Conservation (phyloP, 2,329 filamentous ascomycete species). For the Fusarium sp. region DNA sequence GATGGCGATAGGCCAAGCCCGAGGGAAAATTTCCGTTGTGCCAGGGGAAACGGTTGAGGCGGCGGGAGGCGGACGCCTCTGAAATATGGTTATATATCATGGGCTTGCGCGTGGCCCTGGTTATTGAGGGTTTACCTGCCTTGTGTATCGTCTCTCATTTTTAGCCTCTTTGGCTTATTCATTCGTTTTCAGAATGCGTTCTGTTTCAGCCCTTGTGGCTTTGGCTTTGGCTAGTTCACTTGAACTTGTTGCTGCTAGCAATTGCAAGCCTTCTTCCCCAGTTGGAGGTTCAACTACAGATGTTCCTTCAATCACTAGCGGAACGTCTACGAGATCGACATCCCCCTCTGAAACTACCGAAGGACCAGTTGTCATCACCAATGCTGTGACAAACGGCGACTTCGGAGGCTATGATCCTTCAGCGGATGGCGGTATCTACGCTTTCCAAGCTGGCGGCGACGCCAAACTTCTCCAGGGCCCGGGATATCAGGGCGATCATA, state of each 20-base stretch:
- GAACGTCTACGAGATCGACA: slow-evolving; percentile 6
- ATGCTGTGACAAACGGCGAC: slow-evolving; percentile 38
- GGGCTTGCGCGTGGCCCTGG: not conserved
- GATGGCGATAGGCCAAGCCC: not conserved
- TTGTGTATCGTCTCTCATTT: slow-evolving; percentile 5
- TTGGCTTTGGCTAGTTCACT: slow-evolving; percentile 13
- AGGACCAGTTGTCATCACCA: slow-evolving; percentile 17
- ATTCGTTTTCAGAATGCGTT: slow-evolving; percentile 36
- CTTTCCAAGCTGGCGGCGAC: slow-evolving; percentile 24
- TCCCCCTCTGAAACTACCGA: slow-evolving; percentile 21
- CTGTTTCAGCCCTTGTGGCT: slow-evolving; percentile 18
- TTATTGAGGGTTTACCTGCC: not conserved
- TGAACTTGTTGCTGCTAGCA: slow-evolving; percentile 18
- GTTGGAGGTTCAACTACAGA: not conserved
- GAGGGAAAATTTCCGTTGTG: slow-evolving; percentile 12
- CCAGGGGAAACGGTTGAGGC: slow-evolving; percentile 9
- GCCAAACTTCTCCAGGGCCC: slow-evolving; percentile 36
- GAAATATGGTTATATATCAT: slow-evolving; percentile 10
- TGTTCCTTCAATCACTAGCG: not conserved
- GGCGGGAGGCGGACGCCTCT: slow-evolving; percentile 3
- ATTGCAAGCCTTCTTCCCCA: slow-evolving; percentile 25
- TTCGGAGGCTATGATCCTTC: slow-evolving; percentile 41
- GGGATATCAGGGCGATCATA: slow-evolving; percentile 31
- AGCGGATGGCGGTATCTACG: slow-evolving; percentile 39
- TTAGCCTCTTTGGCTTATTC: slow-evolving; percentile 14